Conservation (phyloP, 306 rosid genomes). For the Fragaria iinumae region DNA sequence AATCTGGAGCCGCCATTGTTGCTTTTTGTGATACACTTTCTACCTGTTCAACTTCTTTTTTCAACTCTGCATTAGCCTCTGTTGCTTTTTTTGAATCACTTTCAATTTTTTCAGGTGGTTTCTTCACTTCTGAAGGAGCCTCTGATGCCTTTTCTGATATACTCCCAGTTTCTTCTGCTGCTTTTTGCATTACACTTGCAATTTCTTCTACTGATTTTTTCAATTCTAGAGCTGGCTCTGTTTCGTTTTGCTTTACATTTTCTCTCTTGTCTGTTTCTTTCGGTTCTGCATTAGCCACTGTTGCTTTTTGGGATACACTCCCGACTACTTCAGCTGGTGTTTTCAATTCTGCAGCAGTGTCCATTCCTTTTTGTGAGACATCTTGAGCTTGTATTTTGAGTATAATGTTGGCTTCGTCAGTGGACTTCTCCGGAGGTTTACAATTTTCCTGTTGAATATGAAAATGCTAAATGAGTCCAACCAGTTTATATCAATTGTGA, state of each 20-base stretch:
- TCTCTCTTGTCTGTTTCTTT: not conserved
- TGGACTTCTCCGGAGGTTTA: conserved; percentile 3
- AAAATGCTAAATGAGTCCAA: conserved; percentile 9
- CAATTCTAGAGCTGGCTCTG: not conserved
- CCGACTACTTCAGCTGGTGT: not conserved
- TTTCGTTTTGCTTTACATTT: not conserved
- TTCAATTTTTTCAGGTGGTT: not conserved
- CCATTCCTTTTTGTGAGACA: not conserved
- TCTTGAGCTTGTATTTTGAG: conserved; percentile 6
- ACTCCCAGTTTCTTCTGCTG: not conserved
- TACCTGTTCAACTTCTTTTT: not conserved
- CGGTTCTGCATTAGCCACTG: not conserved
- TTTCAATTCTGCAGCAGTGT: not conserved
- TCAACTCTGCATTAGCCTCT: not conserved
- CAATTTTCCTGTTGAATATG: conserved; percentile 28
- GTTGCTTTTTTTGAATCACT: not conserved
- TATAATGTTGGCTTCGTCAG: conserved; percentile 21
- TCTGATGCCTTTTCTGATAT: not conserved
- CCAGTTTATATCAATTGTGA: not conserved
- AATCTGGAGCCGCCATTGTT: not conserved
- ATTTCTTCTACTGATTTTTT: not conserved
- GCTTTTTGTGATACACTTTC: not conserved
- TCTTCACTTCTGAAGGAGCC: not conserved
- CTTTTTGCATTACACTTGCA: too few relatives aligned
- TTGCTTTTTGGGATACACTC: not conserved